Base-by-base conservation (phyloP, 208 protist genomes). In the Wallacemonas sp. region DNA sequence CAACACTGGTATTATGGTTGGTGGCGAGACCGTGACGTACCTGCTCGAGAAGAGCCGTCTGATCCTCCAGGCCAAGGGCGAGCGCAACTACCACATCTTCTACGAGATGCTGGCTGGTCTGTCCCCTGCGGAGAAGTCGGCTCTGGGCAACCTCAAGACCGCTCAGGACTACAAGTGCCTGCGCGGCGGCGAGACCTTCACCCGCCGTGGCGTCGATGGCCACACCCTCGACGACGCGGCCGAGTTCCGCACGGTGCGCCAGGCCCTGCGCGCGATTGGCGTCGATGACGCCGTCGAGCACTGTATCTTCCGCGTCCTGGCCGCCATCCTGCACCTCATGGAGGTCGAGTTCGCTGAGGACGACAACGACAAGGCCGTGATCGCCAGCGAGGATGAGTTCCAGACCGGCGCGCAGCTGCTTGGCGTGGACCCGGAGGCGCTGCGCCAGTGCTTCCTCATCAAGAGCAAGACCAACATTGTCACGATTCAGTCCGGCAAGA, bases 41-140 rank as follows among this genome's bases (percentile, higher is more conserved):
- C 78, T 99, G 10, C 81, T 99, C 14, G 97, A 99, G 77, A 97
- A 91, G 70, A 97, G 89, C 50, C 84, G 97, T 65, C 89, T 98
- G 46, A 86, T 98, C 28, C 76, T 79, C 39, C 97, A 98, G 71
- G 78, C 81, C 26, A 57, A 78, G 44, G 91, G 89, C 31, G 97
- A 99, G 70, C 86, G 96, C 48, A 97, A 94, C 81, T 99, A 97
- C 75, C 96, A 99, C 83, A 88, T 98, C 52, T 99, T 99, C 80
- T 98, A 99, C 74, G 93, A 98, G 79, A 91, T 98, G 72, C 77
- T 97, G 23, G 81, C 88, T 3, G 92, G 91, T n/a, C 72, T 91
- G 55, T 76, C 82, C 55, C 36, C 76, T 5, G 45, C 64, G 29
- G 84, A 96, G 57, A 96, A 94, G 77, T 48, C 67, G 57, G 57